These are phyloP conservation scores for Phoenix dactylifera DNA, from an alignment of 176 grass and related monocot genomes.

Conservation along the genomic window DNA sequence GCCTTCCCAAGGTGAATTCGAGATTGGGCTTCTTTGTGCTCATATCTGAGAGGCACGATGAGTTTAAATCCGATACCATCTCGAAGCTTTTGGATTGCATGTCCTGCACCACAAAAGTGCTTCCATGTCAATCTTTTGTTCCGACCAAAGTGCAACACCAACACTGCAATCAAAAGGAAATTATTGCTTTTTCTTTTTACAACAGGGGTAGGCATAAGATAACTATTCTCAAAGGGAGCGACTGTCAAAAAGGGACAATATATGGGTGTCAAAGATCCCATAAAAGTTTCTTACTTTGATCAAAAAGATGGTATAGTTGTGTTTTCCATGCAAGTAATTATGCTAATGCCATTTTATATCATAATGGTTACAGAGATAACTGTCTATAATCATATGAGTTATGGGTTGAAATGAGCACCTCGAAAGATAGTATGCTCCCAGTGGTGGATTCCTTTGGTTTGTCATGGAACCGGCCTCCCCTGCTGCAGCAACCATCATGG, in stretches of 20 bases:
- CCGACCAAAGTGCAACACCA: too few species aligned
- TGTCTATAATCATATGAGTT: slow-evolving; percentile 45
- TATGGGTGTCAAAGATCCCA: too few species aligned
- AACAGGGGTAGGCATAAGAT: too few species aligned
- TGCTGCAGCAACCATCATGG: slow-evolving; percentile 23
- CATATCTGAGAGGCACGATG: slow-evolving; percentile 29
- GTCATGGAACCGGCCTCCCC: slow-evolving; percentile 59
- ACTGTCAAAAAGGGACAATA: too few species aligned
- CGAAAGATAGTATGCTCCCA: slow-evolving; percentile 52
- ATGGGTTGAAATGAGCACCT: slow-evolving; percentile 34
- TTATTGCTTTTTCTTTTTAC: too few species aligned
- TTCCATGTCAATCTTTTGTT: too few species aligned
- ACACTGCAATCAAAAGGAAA: too few species aligned
- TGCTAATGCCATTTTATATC: neutral
- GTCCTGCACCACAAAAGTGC: slow-evolving; percentile 32
- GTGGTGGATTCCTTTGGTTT: slow-evolving; percentile 65
- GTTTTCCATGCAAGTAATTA: too few species aligned
- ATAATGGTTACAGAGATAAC: slow-evolving; percentile 28
- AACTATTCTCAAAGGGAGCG: too few species aligned
- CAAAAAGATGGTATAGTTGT: too few species aligned
- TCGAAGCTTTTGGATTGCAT: slow-evolving; percentile 36
- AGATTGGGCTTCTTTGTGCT: slow-evolving; percentile 56
- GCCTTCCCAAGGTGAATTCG: slow-evolving; percentile 70
- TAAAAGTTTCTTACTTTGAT: too few species aligned
- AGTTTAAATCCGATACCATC: slow-evolving; percentile 33